phyloP scores from a whole-genome alignment of 495 filamentous ascomycete genomes.

The Polyplosphaeria fusca region DNA sequence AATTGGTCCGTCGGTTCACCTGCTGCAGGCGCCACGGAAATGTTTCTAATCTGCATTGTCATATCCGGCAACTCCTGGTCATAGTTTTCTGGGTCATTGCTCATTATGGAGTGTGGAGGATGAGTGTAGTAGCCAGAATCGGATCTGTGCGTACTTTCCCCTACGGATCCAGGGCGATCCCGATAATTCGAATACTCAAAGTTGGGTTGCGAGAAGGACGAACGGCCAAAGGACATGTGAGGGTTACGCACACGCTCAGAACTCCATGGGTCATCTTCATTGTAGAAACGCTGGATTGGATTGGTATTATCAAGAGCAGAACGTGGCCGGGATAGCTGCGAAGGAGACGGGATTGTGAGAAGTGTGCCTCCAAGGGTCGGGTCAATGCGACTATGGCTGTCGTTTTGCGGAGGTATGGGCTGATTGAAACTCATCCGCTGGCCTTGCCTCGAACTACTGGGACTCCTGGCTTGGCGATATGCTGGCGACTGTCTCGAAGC shows the following conservation, averaged over 20 bases:
- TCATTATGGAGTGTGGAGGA: slow-evolving; percentile 17
- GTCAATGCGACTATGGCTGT: slow-evolving; percentile 14
- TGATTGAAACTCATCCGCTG: slow-evolving; percentile 1
- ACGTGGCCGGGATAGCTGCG: slow-evolving; percentile 2
- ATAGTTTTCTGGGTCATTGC: slow-evolving; percentile 13
- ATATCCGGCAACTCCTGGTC: slow-evolving; percentile 19
- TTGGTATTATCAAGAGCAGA: slow-evolving; percentile 12
- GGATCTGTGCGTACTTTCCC: slow-evolving; percentile 9
- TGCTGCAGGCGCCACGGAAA: slow-evolving; percentile 9
- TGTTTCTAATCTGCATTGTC: slow-evolving; percentile 12
- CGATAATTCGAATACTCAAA: slow-evolving; percentile 10
- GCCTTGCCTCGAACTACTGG: background rate
- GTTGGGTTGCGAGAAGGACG: slow-evolving; percentile 6
- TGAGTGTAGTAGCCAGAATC: slow-evolving; percentile 33
- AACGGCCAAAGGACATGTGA: background rate
- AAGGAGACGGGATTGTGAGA: slow-evolving; percentile 8
- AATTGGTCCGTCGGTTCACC: slow-evolving; percentile 10
- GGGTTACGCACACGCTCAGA: slow-evolving; percentile 15
- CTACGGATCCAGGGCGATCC: slow-evolving; percentile 12
- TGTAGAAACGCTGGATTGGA: slow-evolving; percentile 26
- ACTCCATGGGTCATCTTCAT: slow-evolving; percentile 27
- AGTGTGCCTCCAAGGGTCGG: slow-evolving; percentile 7
- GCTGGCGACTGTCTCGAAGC: slow-evolving; percentile 3
- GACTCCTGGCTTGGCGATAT: slow-evolving; percentile 7
- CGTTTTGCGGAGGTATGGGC: background rate